Evolutionary conservation across 768 basidiomycete species (phyloP).

Genomic region (Termitomyces sp.): DNA sequence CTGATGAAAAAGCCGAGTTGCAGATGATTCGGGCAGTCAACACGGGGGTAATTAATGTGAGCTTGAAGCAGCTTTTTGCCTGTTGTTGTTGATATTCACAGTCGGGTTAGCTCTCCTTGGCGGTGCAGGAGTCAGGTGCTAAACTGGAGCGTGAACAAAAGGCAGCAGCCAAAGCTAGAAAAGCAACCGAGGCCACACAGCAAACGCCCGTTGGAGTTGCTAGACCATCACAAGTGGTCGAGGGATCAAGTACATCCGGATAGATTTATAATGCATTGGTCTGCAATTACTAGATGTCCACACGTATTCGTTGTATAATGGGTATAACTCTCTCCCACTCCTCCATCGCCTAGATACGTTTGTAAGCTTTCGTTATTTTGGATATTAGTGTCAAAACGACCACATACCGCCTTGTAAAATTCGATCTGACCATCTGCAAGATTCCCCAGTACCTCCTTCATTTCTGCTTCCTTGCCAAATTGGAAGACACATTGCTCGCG

Average conservation of each 20-base stretch:
- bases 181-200: neutral
- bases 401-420: slow-evolving; percentile 73
- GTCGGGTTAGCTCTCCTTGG: slow-evolving; percentile 54
- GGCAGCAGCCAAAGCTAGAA: slow-evolving; percentile 13
- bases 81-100: neutral
- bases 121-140: slow-evolving; percentile 74
- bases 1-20: slow-evolving; percentile 60
- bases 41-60: slow-evolving; percentile 76
- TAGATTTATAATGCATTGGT: slow-evolving; percentile 3
- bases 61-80: slow-evolving; percentile 10
- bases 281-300: slow-evolving; percentile 60
- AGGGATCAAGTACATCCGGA: neutral
- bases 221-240: neutral
- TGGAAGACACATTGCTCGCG: slow-evolving; percentile 90
- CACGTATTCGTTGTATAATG: slow-evolving; percentile 87
- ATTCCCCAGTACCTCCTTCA: slow-evolving; percentile 90
- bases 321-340: slow-evolving; percentile 97
- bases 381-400: slow-evolving; percentile 25
- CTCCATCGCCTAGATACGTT: slow-evolving; percentile 69
- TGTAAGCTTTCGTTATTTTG: neutral
- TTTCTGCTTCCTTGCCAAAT: slow-evolving; percentile 85
- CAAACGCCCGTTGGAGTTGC: neutral
- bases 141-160: slow-evolving; percentile 45
- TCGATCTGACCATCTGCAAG: slow-evolving; percentile 95
- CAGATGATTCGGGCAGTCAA: slow-evolving; percentile 77